Conservation (phyloP, 306 rosid genomes). For the Begonia masoniana region DNA sequence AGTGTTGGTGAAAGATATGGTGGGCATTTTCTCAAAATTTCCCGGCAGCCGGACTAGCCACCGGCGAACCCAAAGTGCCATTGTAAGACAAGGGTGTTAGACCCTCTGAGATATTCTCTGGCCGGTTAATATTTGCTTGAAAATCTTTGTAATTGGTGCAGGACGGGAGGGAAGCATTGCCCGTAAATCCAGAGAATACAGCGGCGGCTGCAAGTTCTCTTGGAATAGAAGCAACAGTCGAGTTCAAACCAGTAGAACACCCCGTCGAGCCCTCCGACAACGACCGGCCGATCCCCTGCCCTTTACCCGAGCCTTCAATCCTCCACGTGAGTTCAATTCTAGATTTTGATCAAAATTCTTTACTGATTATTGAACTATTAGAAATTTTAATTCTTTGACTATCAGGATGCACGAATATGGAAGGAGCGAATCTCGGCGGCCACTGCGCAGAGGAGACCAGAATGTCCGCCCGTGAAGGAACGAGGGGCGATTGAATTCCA, state of each 20-base stretch:
- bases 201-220: conserved; percentile 45
- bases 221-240: conserved; percentile 84
- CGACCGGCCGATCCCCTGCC: conserved; percentile 81
- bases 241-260: conserved; percentile 93
- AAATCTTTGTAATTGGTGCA: conserved; percentile 12
- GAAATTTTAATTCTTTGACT: background rate
- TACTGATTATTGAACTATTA: background rate
- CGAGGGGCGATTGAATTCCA: conserved; percentile 31
- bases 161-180: conserved; percentile 66
- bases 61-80: conserved; percentile 88
- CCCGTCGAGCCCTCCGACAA: conserved; percentile 77
- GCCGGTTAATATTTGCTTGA: too few relatives aligned
- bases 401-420: conserved; percentile 94
- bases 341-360: background rate
- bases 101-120: too few relatives aligned
- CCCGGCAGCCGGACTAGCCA: conserved; percentile 57
- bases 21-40: conserved; percentile 87
- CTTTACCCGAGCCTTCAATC: conserved; percentile 85
- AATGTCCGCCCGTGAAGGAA: conserved; percentile 73
- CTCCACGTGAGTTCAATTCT: conserved; percentile 53
- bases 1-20: conserved; percentile 32
- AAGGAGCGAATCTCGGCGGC: conserved; percentile 70
- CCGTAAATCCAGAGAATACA: conserved; percentile 38
- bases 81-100: conserved; percentile 26
- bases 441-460: conserved; percentile 52